Percentiles rank a stretch among this genome's conserved stretches.
phyloP scores from a whole-genome alignment of 2,329 filamentous ascomycete genomes.

The Alternaria metachromatica region DNA sequence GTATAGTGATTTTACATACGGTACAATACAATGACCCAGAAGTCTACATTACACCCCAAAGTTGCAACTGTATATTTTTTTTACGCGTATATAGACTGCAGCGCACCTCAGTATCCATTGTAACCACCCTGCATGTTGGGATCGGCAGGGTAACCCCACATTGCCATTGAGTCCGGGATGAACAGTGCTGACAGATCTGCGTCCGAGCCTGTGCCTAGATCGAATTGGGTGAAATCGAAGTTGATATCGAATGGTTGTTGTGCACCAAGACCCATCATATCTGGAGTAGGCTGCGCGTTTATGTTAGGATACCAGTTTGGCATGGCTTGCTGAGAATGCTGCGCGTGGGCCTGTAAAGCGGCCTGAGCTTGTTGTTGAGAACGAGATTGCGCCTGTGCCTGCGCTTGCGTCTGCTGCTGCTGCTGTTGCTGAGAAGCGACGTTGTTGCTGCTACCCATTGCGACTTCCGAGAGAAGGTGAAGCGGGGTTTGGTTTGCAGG shows the following conservation, averaged over 20 bases:
- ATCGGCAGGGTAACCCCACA: constrained; percentile 37
- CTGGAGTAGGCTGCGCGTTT: constrained; percentile 23
- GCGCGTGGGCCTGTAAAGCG: constrained; percentile 32
- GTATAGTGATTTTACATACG: not conserved
- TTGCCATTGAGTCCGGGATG: constrained; percentile 42
- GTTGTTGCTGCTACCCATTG: constrained; percentile 44
- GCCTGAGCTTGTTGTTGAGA: constrained; percentile 36
- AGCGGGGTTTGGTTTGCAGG: constrained; percentile 46
- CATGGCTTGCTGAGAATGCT: constrained; percentile 26
- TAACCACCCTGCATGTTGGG: constrained; percentile 20
- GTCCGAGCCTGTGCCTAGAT: constrained; percentile 45
- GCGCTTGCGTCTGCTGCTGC: not conserved
- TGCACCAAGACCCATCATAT: constrained; percentile 36
- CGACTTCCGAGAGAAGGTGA: constrained; percentile 50
- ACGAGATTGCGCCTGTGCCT: constrained; percentile 18
- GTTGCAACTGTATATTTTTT: not conserved
- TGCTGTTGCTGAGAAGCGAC: constrained; percentile 17
- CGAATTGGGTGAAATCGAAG: constrained; percentile 48
- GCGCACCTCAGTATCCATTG: constrained; percentile 7
- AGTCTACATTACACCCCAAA: not conserved
- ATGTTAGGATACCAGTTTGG: constrained; percentile 40
- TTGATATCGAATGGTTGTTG: constrained; percentile 40
- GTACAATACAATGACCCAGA: not conserved
- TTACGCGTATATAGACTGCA: not conserved
- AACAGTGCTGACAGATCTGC: constrained; percentile 46